A percentile compares a stretch with the other conserved stretches of the same genome.
Conservation (phyloP, 73 alveolate genomes). For the Symbiodinium natans region DNA sequence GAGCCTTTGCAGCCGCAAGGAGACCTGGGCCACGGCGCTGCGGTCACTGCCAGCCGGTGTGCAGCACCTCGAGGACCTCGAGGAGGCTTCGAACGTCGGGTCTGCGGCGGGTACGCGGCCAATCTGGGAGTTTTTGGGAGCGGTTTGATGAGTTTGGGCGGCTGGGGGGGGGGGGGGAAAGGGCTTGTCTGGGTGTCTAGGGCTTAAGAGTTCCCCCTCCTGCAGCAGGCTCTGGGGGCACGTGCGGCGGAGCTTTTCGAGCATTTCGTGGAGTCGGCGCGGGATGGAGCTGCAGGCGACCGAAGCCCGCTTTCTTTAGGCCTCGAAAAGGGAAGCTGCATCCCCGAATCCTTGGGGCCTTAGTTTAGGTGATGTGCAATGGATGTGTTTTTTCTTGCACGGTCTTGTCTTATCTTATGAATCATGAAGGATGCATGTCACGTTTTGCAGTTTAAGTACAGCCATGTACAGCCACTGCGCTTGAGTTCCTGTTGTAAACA, state of each 20-base stretch:
- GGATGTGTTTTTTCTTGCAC: too few species aligned
- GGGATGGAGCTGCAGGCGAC: neutral
- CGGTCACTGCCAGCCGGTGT: too few species aligned
- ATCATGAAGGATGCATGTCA: neutral
- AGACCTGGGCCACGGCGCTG: neutral
- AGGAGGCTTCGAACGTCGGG: neutral
- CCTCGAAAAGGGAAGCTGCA: neutral
- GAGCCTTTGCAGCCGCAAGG: neutral
- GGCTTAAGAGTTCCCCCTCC: too few species aligned
- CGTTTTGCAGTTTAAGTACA: too few species aligned
- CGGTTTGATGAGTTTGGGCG: neutral
- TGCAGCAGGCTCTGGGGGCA: constrained; percentile 9
- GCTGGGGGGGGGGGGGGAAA: too few species aligned
- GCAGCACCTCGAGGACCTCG: too few species aligned
- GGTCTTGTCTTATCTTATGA: neutral
- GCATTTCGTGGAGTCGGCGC: constrained; percentile 17
- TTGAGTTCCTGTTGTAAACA: too few species aligned
- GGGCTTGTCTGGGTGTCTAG: too few species aligned
- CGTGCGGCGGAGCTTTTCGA: constrained; percentile 41
- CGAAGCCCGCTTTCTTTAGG: neutral
- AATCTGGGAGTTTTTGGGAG: neutral
- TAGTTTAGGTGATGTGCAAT: too few species aligned
- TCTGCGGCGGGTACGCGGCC: neutral
- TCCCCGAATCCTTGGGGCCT: neutral
- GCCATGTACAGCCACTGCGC: too few species aligned